phyloP scores from a whole-genome alignment of 345 rosid species.

The Populus simonii region DNA sequence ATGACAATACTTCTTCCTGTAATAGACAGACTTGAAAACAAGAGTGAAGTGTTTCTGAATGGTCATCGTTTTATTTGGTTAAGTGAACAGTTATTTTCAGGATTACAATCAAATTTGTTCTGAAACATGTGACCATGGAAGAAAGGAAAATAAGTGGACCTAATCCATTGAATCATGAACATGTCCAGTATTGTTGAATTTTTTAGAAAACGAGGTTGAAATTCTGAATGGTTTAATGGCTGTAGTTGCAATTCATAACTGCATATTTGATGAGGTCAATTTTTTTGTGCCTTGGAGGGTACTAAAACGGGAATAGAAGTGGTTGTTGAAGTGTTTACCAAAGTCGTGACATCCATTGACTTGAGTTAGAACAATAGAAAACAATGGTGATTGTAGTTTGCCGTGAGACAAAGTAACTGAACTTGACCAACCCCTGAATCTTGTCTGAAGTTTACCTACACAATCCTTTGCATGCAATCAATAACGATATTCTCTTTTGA shows the following conservation, averaged over 20 bases:
- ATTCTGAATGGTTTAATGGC: not conserved
- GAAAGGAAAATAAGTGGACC: not conserved
- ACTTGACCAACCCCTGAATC: no score
- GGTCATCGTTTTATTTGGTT: not conserved
- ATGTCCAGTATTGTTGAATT: not conserved
- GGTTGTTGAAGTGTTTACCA: no score
- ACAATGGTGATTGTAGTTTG: no score
- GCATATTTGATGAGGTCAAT: not conserved
- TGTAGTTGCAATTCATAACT: not conserved
- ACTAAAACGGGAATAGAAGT: no score
- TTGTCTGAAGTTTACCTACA: no score
- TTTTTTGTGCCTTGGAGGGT: not conserved
- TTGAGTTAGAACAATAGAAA: no score
- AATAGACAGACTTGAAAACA: not conserved
- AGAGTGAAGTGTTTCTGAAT: not conserved
- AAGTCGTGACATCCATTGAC: no score
- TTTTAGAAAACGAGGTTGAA: not conserved
- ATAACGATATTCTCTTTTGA: no score
- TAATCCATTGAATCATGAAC: not conserved
- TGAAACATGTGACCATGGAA: not conserved
- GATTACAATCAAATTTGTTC: no score
- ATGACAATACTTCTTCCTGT: not conserved
- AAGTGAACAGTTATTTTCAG: no score
- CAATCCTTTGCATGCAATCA: no score
- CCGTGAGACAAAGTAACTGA: no score